phyloP scores from a whole-genome alignment of 306 rosid genomes.

The Purshia tridentata region DNA sequence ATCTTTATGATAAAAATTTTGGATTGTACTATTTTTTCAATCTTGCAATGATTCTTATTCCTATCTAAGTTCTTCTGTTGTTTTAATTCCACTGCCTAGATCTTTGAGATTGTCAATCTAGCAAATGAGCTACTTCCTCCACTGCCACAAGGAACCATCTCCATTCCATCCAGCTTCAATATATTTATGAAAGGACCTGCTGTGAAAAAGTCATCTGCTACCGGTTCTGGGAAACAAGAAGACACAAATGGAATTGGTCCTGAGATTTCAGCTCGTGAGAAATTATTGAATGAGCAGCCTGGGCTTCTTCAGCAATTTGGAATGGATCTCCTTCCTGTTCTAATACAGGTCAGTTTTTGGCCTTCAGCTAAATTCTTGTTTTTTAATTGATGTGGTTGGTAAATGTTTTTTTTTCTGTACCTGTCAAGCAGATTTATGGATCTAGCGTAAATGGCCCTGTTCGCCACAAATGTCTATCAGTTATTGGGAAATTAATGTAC shows the following conservation, averaged over 20 bases:
- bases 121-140: slow-evolving; percentile 98
- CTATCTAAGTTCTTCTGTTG: not conserved
- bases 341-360: slow-evolving; percentile 66
- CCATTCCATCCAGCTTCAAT: slow-evolving; percentile 69
- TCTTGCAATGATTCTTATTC: not conserved
- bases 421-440: slow-evolving; percentile 76
- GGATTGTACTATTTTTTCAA: not conserved
- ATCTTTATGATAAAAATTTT: not conserved
- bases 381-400: slow-evolving; percentile 12
- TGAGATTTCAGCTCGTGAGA: slow-evolving; percentile 86
- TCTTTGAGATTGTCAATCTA: slow-evolving; percentile 93
- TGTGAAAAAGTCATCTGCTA: slow-evolving; percentile 60
- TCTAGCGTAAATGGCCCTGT: slow-evolving; percentile 97
- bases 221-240: slow-evolving; percentile 79
- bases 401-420: slow-evolving; percentile 22
- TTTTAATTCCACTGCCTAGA: slow-evolving; percentile 39
- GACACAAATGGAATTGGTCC: slow-evolving; percentile 58
- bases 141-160: slow-evolving; percentile 86
- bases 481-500: slow-evolving; percentile 91
- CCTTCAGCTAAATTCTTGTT: slow-evolving; percentile 9
- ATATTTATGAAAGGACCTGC: slow-evolving; percentile 72
- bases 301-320: slow-evolving; percentile 91
- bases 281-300: slow-evolving; percentile 85
- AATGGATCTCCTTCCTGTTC: slow-evolving; percentile 89
- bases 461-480: slow-evolving; percentile 91